Base-by-base conservation (phyloP, 306 rosid species). In the Pueraria montana region DNA sequence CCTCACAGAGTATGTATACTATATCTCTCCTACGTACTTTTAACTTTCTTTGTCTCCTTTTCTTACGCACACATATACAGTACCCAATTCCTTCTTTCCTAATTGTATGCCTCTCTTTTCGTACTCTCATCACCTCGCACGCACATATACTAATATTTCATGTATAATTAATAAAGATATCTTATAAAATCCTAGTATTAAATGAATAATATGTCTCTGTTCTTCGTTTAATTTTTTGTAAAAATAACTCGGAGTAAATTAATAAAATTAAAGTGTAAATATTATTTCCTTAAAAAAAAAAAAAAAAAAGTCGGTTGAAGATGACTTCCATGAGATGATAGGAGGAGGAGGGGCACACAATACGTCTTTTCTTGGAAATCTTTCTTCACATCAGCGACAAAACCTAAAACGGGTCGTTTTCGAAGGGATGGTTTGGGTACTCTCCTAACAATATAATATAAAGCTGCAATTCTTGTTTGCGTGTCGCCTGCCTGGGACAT, bases 1-100 rank as follows among this genome's bases (percentile, higher is more conserved):
- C 99, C 99, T 49, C 86, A 89, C 48, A 90, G 95, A 89, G 99
- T 95, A 88, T 56, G 64, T 43, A 9, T n/a, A n/a, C n/a, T n/a
- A n/a, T 34, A 34, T 71, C 81, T 52, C 36, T 14, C 46, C 6
- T 36, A 13, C 58, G 14, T 80, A 80, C 40, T 45, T 69, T 69
- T 26, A 12, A 55, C 68, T 62, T 62, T 62, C n/a, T 62, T 62
- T 42, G 12, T 64, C 36, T 32, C 40, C 50, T 20, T 42, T 26
- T 69, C 77, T 68, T 68, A 16, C 66, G 1, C 77, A 38, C 24
- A 11, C 69, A 36, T 30, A 9, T 50, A 50, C 27, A 48, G 11
- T 24, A 50, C 43, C 16, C 18, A 46, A 50, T 34, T 78, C 64
- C 4, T 21, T 66, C 13, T 5, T 34, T 21, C 11, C 24, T 52